Evolutionary conservation across 176 grass and related monocot species (phyloP), one percentile per base, ranked within the genome.

Genomic region (Carex cristatella): DNA sequence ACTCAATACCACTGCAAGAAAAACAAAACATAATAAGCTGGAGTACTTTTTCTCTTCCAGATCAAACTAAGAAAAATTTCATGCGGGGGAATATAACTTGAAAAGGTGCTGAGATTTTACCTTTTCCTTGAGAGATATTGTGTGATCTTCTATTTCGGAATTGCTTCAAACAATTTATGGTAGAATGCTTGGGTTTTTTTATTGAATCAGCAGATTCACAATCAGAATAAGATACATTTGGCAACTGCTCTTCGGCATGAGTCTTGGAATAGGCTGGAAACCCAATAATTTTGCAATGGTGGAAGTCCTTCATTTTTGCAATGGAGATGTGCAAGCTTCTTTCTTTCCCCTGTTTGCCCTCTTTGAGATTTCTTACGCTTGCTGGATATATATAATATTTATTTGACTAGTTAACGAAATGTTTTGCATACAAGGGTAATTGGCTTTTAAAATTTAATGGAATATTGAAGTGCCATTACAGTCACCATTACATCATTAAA

Each of bases 1-100:
- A 1, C 95, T 90, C 88, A 92, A 63, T 46, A 87, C 88, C 90
- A 92, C 94, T 97, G 90, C 62, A 48, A 78, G 19, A 40, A 74
- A 4, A 12, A 3, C 9, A 15, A 65, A 58, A 57, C 3, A 12
- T 79, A 10, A 18, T 33, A 79, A 35, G 2, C 13, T 57, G 5
- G 31, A 33, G 28, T 15, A 79, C 14, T n/a, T 58, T 57, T 79
- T 6, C 13, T 10, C 30, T 57, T 57, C 5, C 5, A 18, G 11
- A 79, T 32, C 6, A 53, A 28, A 30, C 71, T 54, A 12, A 18
- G 2, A 79, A 14, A 33, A 28, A 15, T 38, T 54, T 58, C 40
- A 18, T 33, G 53, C 32, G 48, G 46, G 23, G 13, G 42, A 75
- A 23, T 46, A 2, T 37, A 57, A 35, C 14, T 40, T 70, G 61